Conservation (phyloP, 1,284 basidiomycete species). For the Hymenochaete sp. region DNA sequence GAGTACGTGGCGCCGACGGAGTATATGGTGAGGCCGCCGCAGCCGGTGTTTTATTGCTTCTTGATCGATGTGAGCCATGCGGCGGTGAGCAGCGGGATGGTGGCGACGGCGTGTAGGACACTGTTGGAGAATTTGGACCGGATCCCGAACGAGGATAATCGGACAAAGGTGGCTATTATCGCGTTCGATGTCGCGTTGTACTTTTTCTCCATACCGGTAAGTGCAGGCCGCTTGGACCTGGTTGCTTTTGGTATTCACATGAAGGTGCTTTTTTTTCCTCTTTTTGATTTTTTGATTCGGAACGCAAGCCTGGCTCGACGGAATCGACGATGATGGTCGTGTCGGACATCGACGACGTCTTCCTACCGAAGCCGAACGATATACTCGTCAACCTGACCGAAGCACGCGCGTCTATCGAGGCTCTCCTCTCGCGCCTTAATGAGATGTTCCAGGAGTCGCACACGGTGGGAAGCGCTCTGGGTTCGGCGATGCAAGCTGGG, state of each 20-base stretch:
- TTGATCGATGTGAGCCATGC: constrained; percentile 93
- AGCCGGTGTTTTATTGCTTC: constrained; percentile 95
- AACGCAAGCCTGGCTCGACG: constrained; percentile 62
- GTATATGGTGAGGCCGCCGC: constrained; percentile 98
- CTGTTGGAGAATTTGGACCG: constrained; percentile 93
- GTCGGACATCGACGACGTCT: constrained; percentile 94
- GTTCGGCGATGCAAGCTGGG: constrained; percentile 93
- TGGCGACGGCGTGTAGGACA: constrained; percentile 92
- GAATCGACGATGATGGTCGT: constrained; percentile 96
- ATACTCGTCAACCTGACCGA: constrained; percentile 91
- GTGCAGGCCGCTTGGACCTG: constrained; percentile 24
- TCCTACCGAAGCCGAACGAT: constrained; percentile 94
- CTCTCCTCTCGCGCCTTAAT: constrained; percentile 73
- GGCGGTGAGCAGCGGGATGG: constrained; percentile 92
- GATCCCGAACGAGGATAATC: constrained; percentile 88
- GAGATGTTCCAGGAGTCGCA: constrained; percentile 97
- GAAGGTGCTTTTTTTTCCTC: constrained; percentile 6
- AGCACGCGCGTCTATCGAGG: constrained; percentile 73
- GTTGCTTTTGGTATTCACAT: not conserved
- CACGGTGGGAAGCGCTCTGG: constrained; percentile 87
- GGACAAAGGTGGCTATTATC: constrained; percentile 91
- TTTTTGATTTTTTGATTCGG: constrained; percentile 10
- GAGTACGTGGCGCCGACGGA: constrained; percentile 98
- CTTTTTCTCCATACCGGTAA: constrained; percentile 87
- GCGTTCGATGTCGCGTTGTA: constrained; percentile 91